Evolutionary conservation across 2,329 filamentous ascomycete genomes (phyloP).

Genomic region (Ceratocystis colombiana): DNA sequence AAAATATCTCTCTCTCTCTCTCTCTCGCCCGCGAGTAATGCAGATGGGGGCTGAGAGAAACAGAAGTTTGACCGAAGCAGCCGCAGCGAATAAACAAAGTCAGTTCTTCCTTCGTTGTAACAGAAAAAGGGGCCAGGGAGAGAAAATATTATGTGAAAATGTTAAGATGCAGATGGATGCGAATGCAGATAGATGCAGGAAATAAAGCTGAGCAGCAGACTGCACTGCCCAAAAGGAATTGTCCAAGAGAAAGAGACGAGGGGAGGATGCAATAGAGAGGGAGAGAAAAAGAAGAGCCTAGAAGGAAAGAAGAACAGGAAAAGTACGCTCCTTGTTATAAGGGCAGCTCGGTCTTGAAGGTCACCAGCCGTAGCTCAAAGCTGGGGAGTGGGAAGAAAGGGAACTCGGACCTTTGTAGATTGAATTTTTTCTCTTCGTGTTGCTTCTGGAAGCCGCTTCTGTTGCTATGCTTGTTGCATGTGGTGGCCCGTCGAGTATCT

Average conservation of each 20-base stretch:
- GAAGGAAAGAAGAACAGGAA: neutral
- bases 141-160: neutral
- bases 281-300: neutral
- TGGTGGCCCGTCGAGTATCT: neutral
- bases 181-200: neutral
- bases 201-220: neutral
- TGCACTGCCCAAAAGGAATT: conserved; percentile 9
- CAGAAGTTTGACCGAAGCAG: conserved; percentile 3
- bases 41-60: conserved; percentile 4
- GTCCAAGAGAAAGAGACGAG: neutral
- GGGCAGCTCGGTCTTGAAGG: neutral
- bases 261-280: neutral
- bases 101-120: neutral
- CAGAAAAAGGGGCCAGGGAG: neutral
- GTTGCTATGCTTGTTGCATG: neutral
- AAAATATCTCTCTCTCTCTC: too few species aligned
- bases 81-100: neutral
- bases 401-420: conserved; percentile 7
- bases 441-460: neutral
- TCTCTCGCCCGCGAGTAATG: neutral
- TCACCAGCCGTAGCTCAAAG: neutral
- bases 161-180: neutral
- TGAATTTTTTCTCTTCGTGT: conserved; percentile 12
- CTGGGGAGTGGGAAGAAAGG: neutral
- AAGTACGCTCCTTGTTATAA: neutral